Percentiles rank a stretch among this genome's conserved stretches.
phyloP scores from a whole-genome alignment of 768 basidiomycete species.

The Suillus lakei region DNA sequence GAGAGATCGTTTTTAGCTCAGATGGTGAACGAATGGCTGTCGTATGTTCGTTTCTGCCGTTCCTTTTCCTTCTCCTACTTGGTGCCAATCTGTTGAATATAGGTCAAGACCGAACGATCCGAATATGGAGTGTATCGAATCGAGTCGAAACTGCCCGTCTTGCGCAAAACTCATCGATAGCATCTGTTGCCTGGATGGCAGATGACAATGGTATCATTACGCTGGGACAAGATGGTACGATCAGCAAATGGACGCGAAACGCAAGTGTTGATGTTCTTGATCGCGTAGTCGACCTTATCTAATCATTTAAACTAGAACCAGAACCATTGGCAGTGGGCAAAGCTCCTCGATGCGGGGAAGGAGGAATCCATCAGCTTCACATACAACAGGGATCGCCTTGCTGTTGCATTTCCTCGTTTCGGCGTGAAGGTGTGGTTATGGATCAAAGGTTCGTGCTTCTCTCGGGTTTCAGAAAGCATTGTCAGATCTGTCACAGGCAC shows the following conservation, averaged over 20 bases:
- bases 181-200: constrained; percentile 63
- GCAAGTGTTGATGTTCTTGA: constrained; percentile 41
- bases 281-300: neutral
- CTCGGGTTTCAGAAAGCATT: neutral
- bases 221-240: constrained; percentile 59
- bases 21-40: constrained; percentile 63
- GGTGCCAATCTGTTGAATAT: constrained; percentile 8
- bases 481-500: constrained; percentile 44
- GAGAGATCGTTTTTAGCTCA: constrained; percentile 52
- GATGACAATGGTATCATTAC: constrained; percentile 59
- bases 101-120: constrained; percentile 65
- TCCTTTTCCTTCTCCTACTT: constrained; percentile 4
- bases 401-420: constrained; percentile 60
- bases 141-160: constrained; percentile 60
- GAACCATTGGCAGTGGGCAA: constrained; percentile 61
- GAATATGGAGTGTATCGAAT: constrained; percentile 60
- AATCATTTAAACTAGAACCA: constrained; percentile 37
- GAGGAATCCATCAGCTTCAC: constrained; percentile 57
- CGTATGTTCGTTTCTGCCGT: constrained; percentile 48
- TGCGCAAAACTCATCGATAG: constrained; percentile 52
- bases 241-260: constrained; percentile 62
- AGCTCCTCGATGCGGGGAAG: constrained; percentile 54
- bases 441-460: constrained; percentile 49
- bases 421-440: constrained; percentile 72
- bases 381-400: constrained; percentile 60